Conservation (phyloP, 345 rosid species). For the Iberis pinnata region DNA sequence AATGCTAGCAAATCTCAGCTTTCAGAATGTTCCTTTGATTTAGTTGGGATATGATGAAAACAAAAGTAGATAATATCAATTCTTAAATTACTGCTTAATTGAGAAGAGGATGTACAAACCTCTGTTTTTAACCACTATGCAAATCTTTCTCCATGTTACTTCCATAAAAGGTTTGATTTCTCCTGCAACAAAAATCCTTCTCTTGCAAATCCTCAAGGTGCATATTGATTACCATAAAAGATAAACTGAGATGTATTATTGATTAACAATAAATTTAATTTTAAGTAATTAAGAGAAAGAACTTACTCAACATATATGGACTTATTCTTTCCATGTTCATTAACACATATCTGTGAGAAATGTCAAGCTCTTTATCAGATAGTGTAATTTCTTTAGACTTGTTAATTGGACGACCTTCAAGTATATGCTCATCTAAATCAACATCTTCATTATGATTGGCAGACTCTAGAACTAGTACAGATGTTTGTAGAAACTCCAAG, state of each 20-base stretch:
- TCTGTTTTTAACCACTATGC: neutral
- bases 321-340: neutral
- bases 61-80: too few relatives aligned
- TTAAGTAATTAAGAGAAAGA: too few relatives aligned
- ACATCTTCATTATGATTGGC: neutral
- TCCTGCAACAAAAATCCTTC: neutral
- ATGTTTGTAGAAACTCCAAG: neutral
- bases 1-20: neutral
- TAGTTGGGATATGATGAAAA: neutral
- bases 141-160: constrained; percentile 3
- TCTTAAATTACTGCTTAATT: too few relatives aligned
- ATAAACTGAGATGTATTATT: too few relatives aligned
- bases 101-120: neutral
- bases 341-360: constrained; percentile 2
- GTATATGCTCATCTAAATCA: neutral
- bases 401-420: neutral
- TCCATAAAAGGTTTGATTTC: neutral
- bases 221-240: too few relatives aligned
- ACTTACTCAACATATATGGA: neutral
- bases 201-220: neutral
- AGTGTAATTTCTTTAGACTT: neutral
- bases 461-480: neutral
- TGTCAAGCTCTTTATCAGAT: neutral
- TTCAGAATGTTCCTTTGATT: neutral
- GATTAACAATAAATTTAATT: too few relatives aligned